phyloP scores from a whole-genome alignment of 2,329 filamentous ascomycete species.

The Pseudomassariella vexata region DNA sequence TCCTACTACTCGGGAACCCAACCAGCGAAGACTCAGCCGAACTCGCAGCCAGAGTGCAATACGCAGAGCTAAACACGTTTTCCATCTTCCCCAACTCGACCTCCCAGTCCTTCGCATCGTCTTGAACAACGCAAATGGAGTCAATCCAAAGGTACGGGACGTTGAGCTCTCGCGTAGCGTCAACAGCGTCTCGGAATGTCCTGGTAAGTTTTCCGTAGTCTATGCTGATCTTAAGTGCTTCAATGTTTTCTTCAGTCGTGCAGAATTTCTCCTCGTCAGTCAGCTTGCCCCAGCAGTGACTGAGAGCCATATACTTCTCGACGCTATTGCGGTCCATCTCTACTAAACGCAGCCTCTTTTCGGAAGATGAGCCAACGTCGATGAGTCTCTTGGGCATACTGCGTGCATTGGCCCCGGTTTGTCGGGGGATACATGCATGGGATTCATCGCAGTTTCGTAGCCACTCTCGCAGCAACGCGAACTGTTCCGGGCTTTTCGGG shows the following conservation, averaged over 20 bases:
- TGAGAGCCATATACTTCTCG: constrained; percentile 2
- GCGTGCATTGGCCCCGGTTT: no score
- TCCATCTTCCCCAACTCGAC: constrained; percentile 9
- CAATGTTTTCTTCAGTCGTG: background rate
- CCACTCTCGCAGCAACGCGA: constrained; percentile 8
- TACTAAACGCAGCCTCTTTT: background rate
- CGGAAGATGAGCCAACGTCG: constrained; percentile 3
- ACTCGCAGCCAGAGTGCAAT: constrained; percentile 10
- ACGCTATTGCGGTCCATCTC: background rate
- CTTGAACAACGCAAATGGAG: constrained; percentile 10
- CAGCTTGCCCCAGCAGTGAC: constrained; percentile 5
- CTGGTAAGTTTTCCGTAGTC: constrained; percentile 4
- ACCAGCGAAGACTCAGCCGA: background rate
- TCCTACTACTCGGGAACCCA: background rate
- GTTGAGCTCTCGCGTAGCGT: constrained; percentile 2
- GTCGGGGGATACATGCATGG: no score
- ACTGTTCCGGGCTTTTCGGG: constrained; percentile 5
- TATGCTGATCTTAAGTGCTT: background rate
- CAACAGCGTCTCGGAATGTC: constrained; percentile 10
- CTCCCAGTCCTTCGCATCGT: constrained; percentile 8
- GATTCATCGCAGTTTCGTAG: constrained; percentile 7
- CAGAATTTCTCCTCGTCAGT: constrained; percentile 1
- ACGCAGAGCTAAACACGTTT: constrained; percentile 11
- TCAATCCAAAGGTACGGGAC: constrained; percentile 11
- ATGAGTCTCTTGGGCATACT: constrained; percentile 10